phyloP scores from a whole-genome alignment of 1,284 basidiomycete species.

The Coriolopsis trogii region DNA sequence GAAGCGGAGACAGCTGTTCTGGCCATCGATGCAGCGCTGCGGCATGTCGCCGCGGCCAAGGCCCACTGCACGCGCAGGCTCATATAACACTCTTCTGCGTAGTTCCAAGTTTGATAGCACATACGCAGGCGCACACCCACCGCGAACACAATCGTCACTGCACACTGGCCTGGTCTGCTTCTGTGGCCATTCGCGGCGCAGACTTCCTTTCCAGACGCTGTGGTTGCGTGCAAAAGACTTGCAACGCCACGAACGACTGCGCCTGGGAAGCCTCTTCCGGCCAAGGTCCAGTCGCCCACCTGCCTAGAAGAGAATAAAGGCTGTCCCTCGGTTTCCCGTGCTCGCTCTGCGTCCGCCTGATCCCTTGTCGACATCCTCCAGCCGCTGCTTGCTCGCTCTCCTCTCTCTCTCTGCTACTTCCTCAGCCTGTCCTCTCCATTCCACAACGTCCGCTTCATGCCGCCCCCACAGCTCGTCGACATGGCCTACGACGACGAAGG shows the following conservation, averaged over 20 bases:
- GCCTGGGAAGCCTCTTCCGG: conserved; percentile 11
- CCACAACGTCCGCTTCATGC: conserved; percentile 20
- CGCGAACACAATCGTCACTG: conserved; percentile 16
- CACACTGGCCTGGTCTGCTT: conserved; percentile 11
- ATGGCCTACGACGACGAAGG: conserved; percentile 37
- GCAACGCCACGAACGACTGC: conserved; percentile 18
- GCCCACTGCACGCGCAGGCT: too few relatives aligned
- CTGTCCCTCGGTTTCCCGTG: conserved; percentile 26
- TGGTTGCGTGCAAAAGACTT: conserved; percentile 13
- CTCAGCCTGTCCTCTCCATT: conserved; percentile 21
- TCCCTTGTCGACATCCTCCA: conserved; percentile 25
- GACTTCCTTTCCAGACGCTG: conserved; percentile 17
- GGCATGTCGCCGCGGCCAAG: conserved; percentile 2
- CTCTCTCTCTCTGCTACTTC: conserved; percentile 16
- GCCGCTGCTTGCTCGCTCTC: conserved; percentile 19
- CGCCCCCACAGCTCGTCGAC: conserved; percentile 24
- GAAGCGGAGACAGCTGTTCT: neutral
- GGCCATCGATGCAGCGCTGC: conserved; percentile 13
- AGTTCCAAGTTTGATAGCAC: too few relatives aligned
- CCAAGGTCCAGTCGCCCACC: conserved; percentile 17
- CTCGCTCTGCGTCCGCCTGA: conserved; percentile 33
- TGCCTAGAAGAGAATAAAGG: conserved; percentile 39
- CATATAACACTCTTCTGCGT: conserved; percentile 12
- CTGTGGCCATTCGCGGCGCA: conserved; percentile 10
- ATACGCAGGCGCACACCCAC: too few relatives aligned